Evolutionary conservation across 202 grass and related monocot species (phyloP).

Genomic region (Bolboschoenoplectus hybrid): DNA sequence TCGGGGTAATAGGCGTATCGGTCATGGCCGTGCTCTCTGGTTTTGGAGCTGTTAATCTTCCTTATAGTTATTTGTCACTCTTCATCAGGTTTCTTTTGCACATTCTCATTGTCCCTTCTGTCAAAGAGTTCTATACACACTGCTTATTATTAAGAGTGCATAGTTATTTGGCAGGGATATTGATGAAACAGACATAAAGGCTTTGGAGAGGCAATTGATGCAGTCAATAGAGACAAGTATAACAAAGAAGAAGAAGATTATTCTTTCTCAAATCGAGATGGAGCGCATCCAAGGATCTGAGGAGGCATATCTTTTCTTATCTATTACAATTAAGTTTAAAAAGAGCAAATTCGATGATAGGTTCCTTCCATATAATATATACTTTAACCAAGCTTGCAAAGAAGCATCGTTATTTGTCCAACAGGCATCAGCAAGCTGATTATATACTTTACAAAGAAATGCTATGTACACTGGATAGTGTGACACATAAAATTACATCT

Average conservation of each 20-base stretch:
- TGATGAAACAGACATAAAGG: conserved; percentile 89
- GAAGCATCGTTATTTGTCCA: not conserved
- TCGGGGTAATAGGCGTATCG: conserved; percentile 84
- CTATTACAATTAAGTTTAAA: not conserved
- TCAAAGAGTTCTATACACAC: not conserved
- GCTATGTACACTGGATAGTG: not conserved
- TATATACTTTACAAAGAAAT: not conserved
- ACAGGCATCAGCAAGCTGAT: not conserved
- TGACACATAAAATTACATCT: not conserved
- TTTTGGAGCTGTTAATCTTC: conserved; percentile 96
- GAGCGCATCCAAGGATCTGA: conserved; percentile 95
- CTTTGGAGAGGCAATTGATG: conserved; percentile 83
- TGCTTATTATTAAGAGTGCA: conserved; percentile 20
- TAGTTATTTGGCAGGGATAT: conserved; percentile 71
- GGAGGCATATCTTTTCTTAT: conserved; percentile 55
- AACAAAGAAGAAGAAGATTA: conserved; percentile 99
- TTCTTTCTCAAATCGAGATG: conserved; percentile 97
- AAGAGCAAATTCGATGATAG: not conserved
- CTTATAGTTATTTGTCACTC: conserved; percentile 89
- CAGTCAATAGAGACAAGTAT: conserved; percentile 89
- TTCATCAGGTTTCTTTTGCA: conserved; percentile 78
- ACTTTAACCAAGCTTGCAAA: not conserved
- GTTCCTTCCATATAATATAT: not conserved
- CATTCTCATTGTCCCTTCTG: not conserved
- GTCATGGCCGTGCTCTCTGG: conserved; percentile 94